Evolutionary conservation across 441 rosid species (phyloP).

Genomic region (Pelargonium australe): DNA sequence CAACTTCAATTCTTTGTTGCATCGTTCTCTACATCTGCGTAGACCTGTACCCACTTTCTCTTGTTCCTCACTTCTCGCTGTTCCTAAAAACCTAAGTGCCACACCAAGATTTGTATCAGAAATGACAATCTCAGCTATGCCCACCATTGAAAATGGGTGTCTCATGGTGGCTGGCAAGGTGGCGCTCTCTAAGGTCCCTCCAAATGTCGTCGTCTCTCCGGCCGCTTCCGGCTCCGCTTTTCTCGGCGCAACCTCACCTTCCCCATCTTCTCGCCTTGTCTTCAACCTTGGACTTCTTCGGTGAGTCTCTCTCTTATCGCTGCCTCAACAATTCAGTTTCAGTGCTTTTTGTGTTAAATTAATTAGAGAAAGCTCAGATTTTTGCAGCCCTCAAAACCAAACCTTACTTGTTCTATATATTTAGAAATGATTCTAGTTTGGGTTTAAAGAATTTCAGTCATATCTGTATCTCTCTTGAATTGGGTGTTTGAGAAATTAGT

Average conservation of each 20-base stretch:
- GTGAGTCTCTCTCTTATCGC: constrained; percentile 21
- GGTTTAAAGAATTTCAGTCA: not conserved
- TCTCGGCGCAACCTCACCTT: constrained; percentile 41
- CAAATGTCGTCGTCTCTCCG: constrained; percentile 29
- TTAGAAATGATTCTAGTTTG: not conserved
- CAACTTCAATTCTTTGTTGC: not conserved
- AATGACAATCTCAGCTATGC: constrained; percentile 30
- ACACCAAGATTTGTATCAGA: not conserved
- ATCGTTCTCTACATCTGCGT: not conserved
- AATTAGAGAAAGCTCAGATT: no score
- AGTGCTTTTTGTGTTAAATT: not conserved
- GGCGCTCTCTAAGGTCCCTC: constrained; percentile 30
- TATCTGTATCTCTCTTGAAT: not conserved
- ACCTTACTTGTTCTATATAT: no score
- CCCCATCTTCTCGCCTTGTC: constrained; percentile 37
- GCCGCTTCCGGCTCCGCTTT: constrained; percentile 32
- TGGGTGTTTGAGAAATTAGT: not conserved
- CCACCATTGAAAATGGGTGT: constrained; percentile 30
- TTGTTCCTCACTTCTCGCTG: not conserved
- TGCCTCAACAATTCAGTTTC: not conserved
- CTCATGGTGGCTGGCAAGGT: constrained; percentile 37
- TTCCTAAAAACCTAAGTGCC: not conserved
- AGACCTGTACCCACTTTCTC: not conserved
- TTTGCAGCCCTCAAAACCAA: not conserved
- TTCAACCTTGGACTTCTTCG: constrained; percentile 43